These are phyloP conservation scores for Leccinum longicurvipes DNA, from an alignment of 768 basidiomycete genomes.

Conservation along the genomic window DNA sequence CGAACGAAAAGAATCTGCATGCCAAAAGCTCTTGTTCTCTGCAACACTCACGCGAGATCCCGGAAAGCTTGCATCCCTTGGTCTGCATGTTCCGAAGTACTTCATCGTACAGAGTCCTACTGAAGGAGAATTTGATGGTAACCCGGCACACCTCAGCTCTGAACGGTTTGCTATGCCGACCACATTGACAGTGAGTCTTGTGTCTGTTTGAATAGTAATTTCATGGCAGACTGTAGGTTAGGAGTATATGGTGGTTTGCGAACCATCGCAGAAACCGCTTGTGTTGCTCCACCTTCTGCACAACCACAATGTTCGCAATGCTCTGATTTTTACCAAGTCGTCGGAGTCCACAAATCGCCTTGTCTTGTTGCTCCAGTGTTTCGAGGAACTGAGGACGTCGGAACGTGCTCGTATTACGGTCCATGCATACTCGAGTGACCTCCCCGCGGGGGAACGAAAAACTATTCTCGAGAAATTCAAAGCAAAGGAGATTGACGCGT, in stretches of 20 bases:
- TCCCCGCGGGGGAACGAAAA: constrained; percentile 69
- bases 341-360: constrained; percentile 87
- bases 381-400: constrained; percentile 50
- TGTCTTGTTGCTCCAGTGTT: constrained; percentile 76
- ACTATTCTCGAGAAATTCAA: constrained; percentile 78
- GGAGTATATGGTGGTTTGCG: constrained; percentile 87
- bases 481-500: constrained; percentile 81
- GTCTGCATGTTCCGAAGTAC: constrained; percentile 78
- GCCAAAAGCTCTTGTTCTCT: constrained; percentile 94
- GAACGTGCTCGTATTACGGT: constrained; percentile 39
- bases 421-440: constrained; percentile 85
- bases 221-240: constrained; percentile 29
- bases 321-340: constrained; percentile 95
- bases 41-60: constrained; percentile 95
- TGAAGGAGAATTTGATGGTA: constrained; percentile 33
- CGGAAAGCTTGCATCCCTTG: constrained; percentile 82
- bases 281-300: constrained; percentile 86
- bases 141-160: constrained; percentile 54
- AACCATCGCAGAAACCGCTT: constrained; percentile 80
- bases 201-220: neutral
- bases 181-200: constrained; percentile 58
- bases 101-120: constrained; percentile 69
- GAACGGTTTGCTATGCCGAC: constrained; percentile 82
- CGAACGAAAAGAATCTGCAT: constrained; percentile 60
- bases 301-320: constrained; percentile 54